phyloP scores from a whole-genome alignment of 2,329 filamentous ascomycete genomes.

The Zarea fungicola region DNA sequence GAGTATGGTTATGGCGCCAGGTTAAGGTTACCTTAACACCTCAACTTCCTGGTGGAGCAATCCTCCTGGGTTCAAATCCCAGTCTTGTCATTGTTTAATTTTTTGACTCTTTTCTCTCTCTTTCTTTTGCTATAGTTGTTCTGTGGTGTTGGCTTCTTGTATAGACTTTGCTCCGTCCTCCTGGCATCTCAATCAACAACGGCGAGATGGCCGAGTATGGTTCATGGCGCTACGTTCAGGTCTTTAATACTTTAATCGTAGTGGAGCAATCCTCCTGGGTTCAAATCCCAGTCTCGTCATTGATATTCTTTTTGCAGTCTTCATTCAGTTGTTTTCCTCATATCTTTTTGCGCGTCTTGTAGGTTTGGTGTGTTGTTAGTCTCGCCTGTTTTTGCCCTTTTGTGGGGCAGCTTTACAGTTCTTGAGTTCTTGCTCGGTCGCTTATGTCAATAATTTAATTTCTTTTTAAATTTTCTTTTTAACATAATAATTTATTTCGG shows the following conservation, averaged over 20 bases:
- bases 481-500: background rate
- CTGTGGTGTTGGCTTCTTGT: background rate
- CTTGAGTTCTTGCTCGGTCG: too few relatives aligned
- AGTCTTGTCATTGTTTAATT: constrained; percentile 24
- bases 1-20: constrained; percentile 33
- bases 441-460: too few relatives aligned
- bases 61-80: constrained; percentile 33
- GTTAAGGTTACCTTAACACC: constrained; percentile 29
- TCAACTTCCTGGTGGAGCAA: constrained; percentile 28
- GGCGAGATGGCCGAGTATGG: constrained; percentile 32
- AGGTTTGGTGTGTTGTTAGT: background rate
- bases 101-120: background rate
- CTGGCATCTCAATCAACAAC: background rate
- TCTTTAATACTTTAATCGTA: constrained; percentile 25
- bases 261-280: constrained; percentile 32
- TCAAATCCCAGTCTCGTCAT: constrained; percentile 31
- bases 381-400: background rate
- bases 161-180: background rate
- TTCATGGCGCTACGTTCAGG: constrained; percentile 33
- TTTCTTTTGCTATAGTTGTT: background rate
- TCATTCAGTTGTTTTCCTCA: too few relatives aligned
- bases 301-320: constrained; percentile 6
- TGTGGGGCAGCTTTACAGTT: too few relatives aligned
- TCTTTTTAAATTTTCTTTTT: too few relatives aligned
- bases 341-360: background rate